Percentiles rank a stretch among this genome's conserved stretches.
Evolutionary conservation across 2,329 filamentous ascomycete species (phyloP).

Genomic region (Hypomyces perniciosus): DNA sequence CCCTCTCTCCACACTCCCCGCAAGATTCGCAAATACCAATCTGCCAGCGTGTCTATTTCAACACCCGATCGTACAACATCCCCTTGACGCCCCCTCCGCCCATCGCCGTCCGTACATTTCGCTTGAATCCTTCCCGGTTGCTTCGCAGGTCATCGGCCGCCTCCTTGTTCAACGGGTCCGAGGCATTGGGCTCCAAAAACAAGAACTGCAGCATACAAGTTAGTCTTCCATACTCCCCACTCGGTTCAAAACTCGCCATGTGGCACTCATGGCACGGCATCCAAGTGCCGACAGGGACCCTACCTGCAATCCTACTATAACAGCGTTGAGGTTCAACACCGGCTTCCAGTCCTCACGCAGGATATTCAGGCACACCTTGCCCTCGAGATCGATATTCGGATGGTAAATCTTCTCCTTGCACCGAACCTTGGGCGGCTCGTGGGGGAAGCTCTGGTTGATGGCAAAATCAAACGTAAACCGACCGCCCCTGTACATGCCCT

Average conservation of each 20-base stretch:
- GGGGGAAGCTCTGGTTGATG: conserved; percentile 92
- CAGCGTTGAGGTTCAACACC: conserved; percentile 90
- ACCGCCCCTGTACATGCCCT: conserved; percentile 82
- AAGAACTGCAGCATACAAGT: conserved; percentile 62
- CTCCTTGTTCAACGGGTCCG: conserved; percentile 97
- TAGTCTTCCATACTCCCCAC: background rate
- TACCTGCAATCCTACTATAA: conserved; percentile 89
- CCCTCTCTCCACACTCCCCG: background rate
- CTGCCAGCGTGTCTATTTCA: conserved; percentile 44
- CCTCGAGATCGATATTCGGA: conserved; percentile 95
- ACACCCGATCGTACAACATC: conserved; percentile 69
- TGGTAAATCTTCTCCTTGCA: conserved; percentile 99
- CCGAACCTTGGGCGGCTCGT: conserved; percentile 95
- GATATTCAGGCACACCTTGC: conserved; percentile 97
- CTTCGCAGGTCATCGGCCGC: conserved; percentile 85
- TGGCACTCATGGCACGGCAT: background rate
- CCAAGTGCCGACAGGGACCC: background rate
- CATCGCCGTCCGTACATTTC: conserved; percentile 84
- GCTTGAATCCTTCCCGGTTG: conserved; percentile 83
- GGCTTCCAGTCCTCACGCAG: conserved; percentile 98
- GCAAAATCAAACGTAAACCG: conserved; percentile 84
- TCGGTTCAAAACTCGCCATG: too few species aligned
- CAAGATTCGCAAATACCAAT: background rate
- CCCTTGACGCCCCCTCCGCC: conserved; percentile 69
- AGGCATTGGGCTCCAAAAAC: conserved; percentile 95